Conservation (phyloP, 2,329 filamentous ascomycete genomes). For the Aspergillus versicolor region DNA sequence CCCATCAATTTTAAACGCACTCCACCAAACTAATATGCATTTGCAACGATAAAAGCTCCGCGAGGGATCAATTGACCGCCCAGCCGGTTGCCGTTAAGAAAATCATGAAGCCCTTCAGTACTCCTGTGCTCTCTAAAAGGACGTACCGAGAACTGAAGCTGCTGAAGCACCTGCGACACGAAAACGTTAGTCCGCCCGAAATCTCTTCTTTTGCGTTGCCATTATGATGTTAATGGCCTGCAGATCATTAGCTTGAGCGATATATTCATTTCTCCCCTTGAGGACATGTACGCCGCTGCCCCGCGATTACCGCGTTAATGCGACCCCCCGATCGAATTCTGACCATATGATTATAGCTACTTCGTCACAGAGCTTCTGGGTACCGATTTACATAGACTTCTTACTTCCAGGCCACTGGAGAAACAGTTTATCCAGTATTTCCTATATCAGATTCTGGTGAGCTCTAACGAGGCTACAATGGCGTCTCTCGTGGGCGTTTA, state of each 20-base stretch:
- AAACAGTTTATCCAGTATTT: slow-evolving; percentile 99
- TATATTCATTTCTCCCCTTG: slow-evolving; percentile 98
- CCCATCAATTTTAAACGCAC: neutral
- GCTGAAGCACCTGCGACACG: slow-evolving; percentile 92
- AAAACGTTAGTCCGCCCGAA: slow-evolving; percentile 69
- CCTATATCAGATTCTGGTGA: slow-evolving; percentile 95
- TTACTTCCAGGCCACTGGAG: slow-evolving; percentile 93
- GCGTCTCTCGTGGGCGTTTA: neutral
- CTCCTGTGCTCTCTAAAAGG: slow-evolving; percentile 94
- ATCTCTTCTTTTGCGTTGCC: neutral
- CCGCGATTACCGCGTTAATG: neutral
- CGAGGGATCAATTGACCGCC: slow-evolving; percentile 93
- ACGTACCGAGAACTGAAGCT: slow-evolving; percentile 98
- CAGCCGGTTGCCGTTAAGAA: slow-evolving; percentile 99
- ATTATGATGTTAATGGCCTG: slow-evolving; percentile 19
- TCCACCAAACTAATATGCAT: slow-evolving; percentile 14
- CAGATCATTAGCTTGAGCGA: slow-evolving; percentile 97
- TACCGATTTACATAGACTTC: slow-evolving; percentile 90
- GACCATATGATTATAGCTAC: slow-evolving; percentile 60
- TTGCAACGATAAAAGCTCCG: slow-evolving; percentile 64
- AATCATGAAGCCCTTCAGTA: slow-evolving; percentile 99
- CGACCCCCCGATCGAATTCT: neutral
- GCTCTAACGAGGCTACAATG: slow-evolving; percentile 31
- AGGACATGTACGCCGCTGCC: slow-evolving; percentile 77
- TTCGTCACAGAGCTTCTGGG: slow-evolving; percentile 97